These are phyloP conservation scores for Penicillium hesseltinei DNA, from an alignment of 2,329 filamentous ascomycete genomes.

Conservation along the genomic window DNA sequence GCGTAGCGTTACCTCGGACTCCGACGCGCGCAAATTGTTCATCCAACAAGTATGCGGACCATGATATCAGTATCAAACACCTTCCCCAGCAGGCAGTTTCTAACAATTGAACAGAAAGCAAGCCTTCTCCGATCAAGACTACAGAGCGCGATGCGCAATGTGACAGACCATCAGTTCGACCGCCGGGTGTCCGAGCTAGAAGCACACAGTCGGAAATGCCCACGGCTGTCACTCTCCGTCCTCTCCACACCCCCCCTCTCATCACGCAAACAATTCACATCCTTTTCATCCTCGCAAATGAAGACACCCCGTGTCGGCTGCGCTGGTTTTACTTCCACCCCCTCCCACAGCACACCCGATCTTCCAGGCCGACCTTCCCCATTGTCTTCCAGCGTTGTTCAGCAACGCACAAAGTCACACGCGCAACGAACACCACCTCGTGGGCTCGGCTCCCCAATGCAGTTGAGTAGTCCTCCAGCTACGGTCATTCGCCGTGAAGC, in stretches of 20 bases:
- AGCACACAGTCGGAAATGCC: constrained; percentile 39
- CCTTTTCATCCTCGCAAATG: constrained; percentile 12
- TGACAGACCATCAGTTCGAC: constrained; percentile 40
- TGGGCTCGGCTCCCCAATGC: constrained; percentile 32
- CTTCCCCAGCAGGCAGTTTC: not conserved
- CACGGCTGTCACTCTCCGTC: constrained; percentile 28
- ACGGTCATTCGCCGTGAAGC: constrained; percentile 24
- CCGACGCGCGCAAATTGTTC: constrained; percentile 38
- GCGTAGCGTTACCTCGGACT: constrained; percentile 33
- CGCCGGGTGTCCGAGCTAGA: constrained; percentile 43
- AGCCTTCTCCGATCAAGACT: constrained; percentile 38
- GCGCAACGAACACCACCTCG: constrained; percentile 20
- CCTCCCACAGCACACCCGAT: constrained; percentile 23
- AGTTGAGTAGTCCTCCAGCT: constrained; percentile 37
- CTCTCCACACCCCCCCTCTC: constrained; percentile 19
- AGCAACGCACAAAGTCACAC: constrained; percentile 13
- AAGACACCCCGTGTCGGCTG: constrained; percentile 22
- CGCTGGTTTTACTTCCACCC: constrained; percentile 17
- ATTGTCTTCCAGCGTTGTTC: constrained; percentile 10
- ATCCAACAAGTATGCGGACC: constrained; percentile 40
- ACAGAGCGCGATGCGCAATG: constrained; percentile 42
- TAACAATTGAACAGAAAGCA: constrained; percentile 38
- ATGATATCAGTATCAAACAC: not conserved
- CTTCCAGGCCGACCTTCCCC: constrained; percentile 19
- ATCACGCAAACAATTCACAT: constrained; percentile 20